Conservation (phyloP, 805 yeast species). For the Candida khao-thaluensis region DNA sequence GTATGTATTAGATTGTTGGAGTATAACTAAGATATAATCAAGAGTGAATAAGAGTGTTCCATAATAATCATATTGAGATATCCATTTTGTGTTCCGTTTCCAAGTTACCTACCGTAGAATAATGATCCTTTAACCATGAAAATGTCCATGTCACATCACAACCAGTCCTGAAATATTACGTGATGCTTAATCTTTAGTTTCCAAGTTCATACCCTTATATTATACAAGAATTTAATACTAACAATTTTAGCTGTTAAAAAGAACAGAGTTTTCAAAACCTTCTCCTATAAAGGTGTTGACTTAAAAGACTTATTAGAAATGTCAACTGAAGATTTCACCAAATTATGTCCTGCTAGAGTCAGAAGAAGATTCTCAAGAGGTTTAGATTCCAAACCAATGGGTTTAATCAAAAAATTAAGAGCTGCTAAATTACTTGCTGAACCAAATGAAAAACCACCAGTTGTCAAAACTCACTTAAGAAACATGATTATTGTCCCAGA, state of each 20-base stretch:
- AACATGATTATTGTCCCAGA: conserved; percentile 98
- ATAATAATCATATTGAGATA: too few species aligned
- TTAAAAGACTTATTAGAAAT: conserved; percentile 89
- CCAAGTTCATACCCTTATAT: too few species aligned
- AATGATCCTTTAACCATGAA: too few species aligned
- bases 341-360: conserved; percentile 96
- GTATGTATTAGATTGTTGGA: conserved; percentile 23
- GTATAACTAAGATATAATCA: neutral
- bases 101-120: too few species aligned
- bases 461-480: conserved; percentile 99
- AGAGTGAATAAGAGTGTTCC: neutral
- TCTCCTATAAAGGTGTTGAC: conserved; percentile 99
- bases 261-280: conserved; percentile 93
- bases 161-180: too few species aligned
- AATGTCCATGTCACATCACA: too few species aligned
- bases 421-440: conserved; percentile 90
- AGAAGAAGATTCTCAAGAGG: conserved; percentile 99
- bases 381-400: conserved; percentile 91
- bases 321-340: conserved; percentile 95
- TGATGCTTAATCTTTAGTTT: too few species aligned
- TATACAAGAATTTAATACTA: conserved; percentile 5
- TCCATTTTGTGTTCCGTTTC: too few species aligned
- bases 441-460: conserved; percentile 94
- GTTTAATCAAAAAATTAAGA: conserved; percentile 95
- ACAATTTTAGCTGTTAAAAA: conserved; percentile 51